phyloP scores from a whole-genome alignment of 768 basidiomycete genomes.

The Vararia minispora region DNA sequence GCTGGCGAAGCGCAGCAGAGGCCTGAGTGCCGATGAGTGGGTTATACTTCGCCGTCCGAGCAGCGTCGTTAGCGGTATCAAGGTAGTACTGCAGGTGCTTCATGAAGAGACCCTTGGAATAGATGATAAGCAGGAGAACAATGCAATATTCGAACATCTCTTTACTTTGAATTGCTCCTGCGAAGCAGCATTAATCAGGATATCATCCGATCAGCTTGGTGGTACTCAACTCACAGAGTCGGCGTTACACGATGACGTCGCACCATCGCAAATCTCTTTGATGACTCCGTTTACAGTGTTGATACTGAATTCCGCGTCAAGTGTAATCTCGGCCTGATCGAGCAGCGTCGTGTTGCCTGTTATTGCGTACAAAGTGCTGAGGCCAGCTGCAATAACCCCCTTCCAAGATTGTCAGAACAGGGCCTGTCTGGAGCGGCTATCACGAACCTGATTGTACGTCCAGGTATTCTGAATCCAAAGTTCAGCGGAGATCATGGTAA shows the following conservation, averaged over 20 bases:
- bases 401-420: not conserved
- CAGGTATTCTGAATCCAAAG: constrained; percentile 43
- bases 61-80: constrained; percentile 6
- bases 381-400: constrained; percentile 9
- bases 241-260: constrained; percentile 7
- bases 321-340: constrained; percentile 12
- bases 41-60: constrained; percentile 7
- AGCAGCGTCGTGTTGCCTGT: constrained; percentile 7
- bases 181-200: not conserved
- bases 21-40: constrained; percentile 10
- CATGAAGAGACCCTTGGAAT: constrained; percentile 13
- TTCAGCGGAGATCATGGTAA: not conserved
- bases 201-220: not conserved
- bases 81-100: constrained; percentile 16
- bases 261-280: constrained; percentile 16
- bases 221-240: constrained; percentile 3
- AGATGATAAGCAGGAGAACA: no score
- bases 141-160: no score
- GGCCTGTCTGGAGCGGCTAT: not conserved
- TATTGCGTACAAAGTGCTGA: constrained; percentile 6
- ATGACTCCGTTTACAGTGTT: constrained; percentile 7
- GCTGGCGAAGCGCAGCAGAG: constrained; percentile 6
- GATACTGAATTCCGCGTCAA: constrained; percentile 11
- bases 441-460: constrained; percentile 47
- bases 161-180: constrained; percentile 3